Base-by-base conservation (phyloP, 371 early-diverging fungal genomes). In the Lichtheimia corymbifera region DNA sequence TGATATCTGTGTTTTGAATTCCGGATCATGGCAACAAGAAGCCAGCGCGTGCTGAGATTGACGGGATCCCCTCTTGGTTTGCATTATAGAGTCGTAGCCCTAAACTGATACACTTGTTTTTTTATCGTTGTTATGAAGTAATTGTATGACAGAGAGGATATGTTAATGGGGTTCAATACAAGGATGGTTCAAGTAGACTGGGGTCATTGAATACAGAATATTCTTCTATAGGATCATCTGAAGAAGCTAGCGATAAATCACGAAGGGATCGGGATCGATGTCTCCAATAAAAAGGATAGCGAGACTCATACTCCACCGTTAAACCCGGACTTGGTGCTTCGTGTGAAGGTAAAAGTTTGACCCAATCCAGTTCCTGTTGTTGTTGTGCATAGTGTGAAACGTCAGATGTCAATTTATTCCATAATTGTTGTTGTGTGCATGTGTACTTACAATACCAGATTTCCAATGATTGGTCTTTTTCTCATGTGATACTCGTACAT, bases 1-100 rank as follows among this genome's bases (percentile, higher is more conserved):
- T n/a, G n/a, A n/a, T n/a, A 35, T 35, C 28, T 35, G 35, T 35
- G 2, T 35, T 35, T 35, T 11, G 35, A 87, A 85, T 59, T 67
- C 80, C 60, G 83, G 76, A 59, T 80, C 83, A 53, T 87, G 85
- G 85, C 76, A 82, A 55, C n/a, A 22, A 22, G 83, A 84, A 55
- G 87, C 83, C 35, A n/a, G n/a, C 72, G 77, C 53, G 78, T 71
- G 78, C 72, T 17, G 82, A 80, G 49, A 83, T 89, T 15, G 84
- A 86, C 25, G 72, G 83, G 65, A 83, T 90, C 76, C 77, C 65
- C 30, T 30, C 30, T 30, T 30, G 30, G 7, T 35, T 28, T 28
- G 28, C 28, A 28, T 28, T 35, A 35, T 5, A 35, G 11, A 9
- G 35, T 9, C 9, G 1, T 28, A 35, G 35, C 35, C 1, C 5